Base-by-base conservation (phyloP, 352 stramenopile genomes). In the Thraustochytrium aureum region DNA sequence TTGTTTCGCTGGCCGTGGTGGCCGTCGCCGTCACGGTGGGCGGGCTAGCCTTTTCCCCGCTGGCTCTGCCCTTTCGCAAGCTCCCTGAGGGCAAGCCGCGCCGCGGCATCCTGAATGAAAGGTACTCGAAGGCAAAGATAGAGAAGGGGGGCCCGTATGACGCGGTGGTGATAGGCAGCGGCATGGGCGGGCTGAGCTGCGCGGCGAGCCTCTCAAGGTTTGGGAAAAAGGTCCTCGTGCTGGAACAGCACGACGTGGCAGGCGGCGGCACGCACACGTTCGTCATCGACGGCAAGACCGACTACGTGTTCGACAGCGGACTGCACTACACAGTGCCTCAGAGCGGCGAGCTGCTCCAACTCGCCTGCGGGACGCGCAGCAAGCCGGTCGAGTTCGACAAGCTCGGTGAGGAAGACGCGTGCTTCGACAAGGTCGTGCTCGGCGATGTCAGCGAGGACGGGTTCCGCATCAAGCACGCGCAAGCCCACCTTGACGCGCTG, bases 291-390 rank as follows among this genome's bases (percentile, higher is more conserved):
- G 72, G 72, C 50, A 79, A 79, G 69, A 73, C 52, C 0, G 69
- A 79, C 50, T 90, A 85, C 67, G 83, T 88, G 42, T 91, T 85
- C 74, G 87, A 90, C 74, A 86, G 86, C 32, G 87, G 87, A 2
- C 61, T 89, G 0, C 87, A 91, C 74, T 90, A 91, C 66, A 89
- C 84, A 43, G 74, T 81, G 30, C 79, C 81, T 17, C 81, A 84
- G 43, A 84, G 43, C 52, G 54, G 20, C 56, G 62, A 72, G n/a
- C 42, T 86, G 32, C 82, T 86, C 14, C 64, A 66, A 50, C 62
- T 86, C 26, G 79, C 67, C 26, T 87, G 83, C 62, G 69, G 69
- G 14, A 79, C 69, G 3, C 69, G 69, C 6, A 20, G 67, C 52
- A 79, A 79, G 69, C 69, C 69, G 22, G 33, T 85, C 20, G 79